phyloP scores from a whole-genome alignment of 441 rosid genomes.

The Adansonia madagascariensis region DNA sequence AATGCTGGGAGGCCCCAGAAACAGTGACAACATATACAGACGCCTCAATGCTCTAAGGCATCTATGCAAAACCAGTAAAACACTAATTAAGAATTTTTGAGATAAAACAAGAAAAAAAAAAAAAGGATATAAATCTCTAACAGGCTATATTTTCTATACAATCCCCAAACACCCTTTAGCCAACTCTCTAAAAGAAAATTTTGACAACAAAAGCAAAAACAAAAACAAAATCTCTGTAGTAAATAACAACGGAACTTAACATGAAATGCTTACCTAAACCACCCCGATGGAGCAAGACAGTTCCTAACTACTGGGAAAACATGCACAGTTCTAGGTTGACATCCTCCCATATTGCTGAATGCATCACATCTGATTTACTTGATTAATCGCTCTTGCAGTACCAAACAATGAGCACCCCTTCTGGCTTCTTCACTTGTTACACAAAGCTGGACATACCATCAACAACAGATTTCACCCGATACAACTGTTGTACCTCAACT shows the following conservation, averaged over 20 bases:
- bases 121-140: background rate
- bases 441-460: conserved; percentile 16
- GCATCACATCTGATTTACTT: conserved; percentile 35
- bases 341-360: conserved; percentile 31
- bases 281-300: conserved; percentile 31
- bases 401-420: conserved; percentile 18
- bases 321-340: conserved; percentile 21
- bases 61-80: background rate
- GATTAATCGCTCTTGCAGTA: conserved; percentile 23
- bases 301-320: conserved; percentile 29
- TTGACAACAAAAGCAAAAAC: background rate
- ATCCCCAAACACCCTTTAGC: conserved; percentile 31
- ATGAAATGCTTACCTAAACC: conserved; percentile 28
- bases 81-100: background rate
- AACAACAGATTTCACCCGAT: background rate
- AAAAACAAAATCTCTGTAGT: conserved; percentile 37
- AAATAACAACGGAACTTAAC: conserved; percentile 38
- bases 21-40: background rate
- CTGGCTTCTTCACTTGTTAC: conserved; percentile 25
- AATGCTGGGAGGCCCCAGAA: background rate
- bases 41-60: background rate
- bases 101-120: background rate
- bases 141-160: conserved; percentile 35
- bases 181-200: background rate
- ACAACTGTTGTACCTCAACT: conserved; percentile 20